Conservation (phyloP, 2,329 filamentous ascomycete species). For the Dactylella cylindrospora region DNA sequence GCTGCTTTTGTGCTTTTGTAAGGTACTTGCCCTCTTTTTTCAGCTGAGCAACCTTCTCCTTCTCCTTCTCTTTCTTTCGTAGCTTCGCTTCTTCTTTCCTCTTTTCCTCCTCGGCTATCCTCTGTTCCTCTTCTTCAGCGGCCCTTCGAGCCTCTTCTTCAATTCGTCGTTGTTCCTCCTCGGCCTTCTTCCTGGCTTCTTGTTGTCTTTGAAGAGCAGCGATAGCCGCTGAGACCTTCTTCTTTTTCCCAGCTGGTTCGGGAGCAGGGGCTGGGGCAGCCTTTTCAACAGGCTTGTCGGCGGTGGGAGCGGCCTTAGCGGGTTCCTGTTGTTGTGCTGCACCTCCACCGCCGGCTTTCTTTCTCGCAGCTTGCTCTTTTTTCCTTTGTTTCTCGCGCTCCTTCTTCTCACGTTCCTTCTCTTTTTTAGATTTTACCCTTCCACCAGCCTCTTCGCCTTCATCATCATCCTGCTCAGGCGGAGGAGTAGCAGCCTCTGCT, state of each 20-base stretch:
- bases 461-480: conserved; percentile 56
- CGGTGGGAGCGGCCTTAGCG: conserved; percentile 22
- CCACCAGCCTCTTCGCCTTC: conserved; percentile 62
- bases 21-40: conserved; percentile 86
- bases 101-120: conserved; percentile 58
- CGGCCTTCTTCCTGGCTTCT: conserved; percentile 68
- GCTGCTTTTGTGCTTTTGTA: conserved; percentile 81
- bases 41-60: conserved; percentile 79
- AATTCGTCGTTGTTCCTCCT: conserved; percentile 66
- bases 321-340: conserved; percentile 53
- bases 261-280: conserved; percentile 52
- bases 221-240: conserved; percentile 80
- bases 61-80: conserved; percentile 80
- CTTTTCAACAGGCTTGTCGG: conserved; percentile 29
- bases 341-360: conserved; percentile 64
- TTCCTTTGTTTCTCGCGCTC: conserved; percentile 98
- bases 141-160: conserved; percentile 67
- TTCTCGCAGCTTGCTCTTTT: conserved; percentile 93
- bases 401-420: conserved; percentile 98
- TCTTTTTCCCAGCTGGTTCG: conserved; percentile 70
- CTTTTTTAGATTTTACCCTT: conserved; percentile 87
- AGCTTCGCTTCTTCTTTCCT: conserved; percentile 72
- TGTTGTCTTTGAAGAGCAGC: conserved; percentile 77
- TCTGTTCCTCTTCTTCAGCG: conserved; percentile 57
- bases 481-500: conserved; percentile 54